Percentiles rank a stretch among this genome's conserved stretches.
phyloP scores from a whole-genome alignment of 2,329 filamentous ascomycete species.

The Talaromyces piceae region DNA sequence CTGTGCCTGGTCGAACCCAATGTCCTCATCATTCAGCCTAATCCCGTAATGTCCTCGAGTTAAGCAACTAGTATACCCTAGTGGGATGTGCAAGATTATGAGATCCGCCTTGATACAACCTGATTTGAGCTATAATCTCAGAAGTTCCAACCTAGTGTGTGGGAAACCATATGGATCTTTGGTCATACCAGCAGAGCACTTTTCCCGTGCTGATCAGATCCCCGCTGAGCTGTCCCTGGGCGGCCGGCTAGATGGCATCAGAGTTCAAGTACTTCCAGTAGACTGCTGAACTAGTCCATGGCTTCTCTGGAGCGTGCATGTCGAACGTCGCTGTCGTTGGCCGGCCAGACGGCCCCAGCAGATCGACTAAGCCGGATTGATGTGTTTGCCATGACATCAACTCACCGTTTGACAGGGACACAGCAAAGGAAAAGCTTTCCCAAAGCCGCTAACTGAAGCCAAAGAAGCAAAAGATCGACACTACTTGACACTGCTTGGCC shows the following conservation, averaged over 20 bases:
- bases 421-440: neutral
- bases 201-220: neutral
- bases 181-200: neutral
- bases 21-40: neutral
- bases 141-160: neutral
- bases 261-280: neutral
- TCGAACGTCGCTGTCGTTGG: neutral
- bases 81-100: neutral
- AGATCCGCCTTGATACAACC: neutral
- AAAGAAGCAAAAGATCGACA: neutral
- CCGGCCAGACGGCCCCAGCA: too few relatives aligned
- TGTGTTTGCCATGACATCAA: constrained; percentile 1
- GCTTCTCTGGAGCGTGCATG: neutral
- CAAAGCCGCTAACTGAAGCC: neutral
- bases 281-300: neutral
- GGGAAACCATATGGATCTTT: neutral
- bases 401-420: too few relatives aligned
- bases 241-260: neutral
- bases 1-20: too few relatives aligned
- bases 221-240: neutral
- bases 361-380: neutral
- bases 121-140: neutral
- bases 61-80: too few relatives aligned
- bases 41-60: neutral
- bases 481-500: too few relatives aligned